A percentile compares a stretch with the other conserved stretches of the same genome.
Conservation (phyloP, 352 stramenopile species). For the Globisporangium nodosum region DNA sequence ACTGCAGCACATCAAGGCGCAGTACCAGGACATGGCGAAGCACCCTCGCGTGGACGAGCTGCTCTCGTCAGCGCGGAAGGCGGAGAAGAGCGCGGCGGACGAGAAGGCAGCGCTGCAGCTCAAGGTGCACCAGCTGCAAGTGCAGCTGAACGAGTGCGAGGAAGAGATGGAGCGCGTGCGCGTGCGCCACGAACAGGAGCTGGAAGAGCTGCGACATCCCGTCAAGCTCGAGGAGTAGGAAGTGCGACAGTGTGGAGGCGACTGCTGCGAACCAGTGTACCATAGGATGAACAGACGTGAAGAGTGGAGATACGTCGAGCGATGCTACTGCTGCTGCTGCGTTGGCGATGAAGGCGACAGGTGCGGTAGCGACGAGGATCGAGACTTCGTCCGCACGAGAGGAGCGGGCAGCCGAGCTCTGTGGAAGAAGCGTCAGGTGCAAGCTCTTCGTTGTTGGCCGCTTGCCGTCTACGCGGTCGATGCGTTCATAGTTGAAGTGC, state of each 20-base stretch:
- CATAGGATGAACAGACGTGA: not conserved
- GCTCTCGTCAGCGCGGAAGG: conserved; percentile 26
- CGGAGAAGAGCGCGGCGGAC: conserved; percentile 30
- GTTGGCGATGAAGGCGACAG: not conserved
- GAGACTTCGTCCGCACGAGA: too few relatives aligned
- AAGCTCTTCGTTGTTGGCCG: too few relatives aligned
- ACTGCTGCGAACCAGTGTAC: not conserved
- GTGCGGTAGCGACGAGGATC: too few relatives aligned
- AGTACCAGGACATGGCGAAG: conserved; percentile 44
- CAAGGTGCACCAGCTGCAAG: conserved; percentile 56
- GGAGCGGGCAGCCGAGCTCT: too few relatives aligned
- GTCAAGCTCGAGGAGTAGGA: conserved; percentile 6
- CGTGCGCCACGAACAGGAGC: conserved; percentile 31
- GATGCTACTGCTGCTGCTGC: not conserved
- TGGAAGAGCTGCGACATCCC: conserved; percentile 13
- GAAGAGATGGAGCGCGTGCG: conserved; percentile 82
- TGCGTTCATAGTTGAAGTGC: too few relatives aligned
- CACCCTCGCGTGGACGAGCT: conserved; percentile 22
- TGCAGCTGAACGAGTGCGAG: conserved; percentile 69
- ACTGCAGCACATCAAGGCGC: conserved; percentile 53
- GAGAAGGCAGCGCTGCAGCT: conserved; percentile 50
- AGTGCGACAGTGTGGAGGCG: not conserved
- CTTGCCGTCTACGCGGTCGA: too few relatives aligned
- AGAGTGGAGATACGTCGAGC: not conserved
- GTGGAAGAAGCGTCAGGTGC: too few relatives aligned